Evolutionary conservation across 1,139 yeast genomes (phyloP).

Genomic region (Taphrina communis): DNA sequence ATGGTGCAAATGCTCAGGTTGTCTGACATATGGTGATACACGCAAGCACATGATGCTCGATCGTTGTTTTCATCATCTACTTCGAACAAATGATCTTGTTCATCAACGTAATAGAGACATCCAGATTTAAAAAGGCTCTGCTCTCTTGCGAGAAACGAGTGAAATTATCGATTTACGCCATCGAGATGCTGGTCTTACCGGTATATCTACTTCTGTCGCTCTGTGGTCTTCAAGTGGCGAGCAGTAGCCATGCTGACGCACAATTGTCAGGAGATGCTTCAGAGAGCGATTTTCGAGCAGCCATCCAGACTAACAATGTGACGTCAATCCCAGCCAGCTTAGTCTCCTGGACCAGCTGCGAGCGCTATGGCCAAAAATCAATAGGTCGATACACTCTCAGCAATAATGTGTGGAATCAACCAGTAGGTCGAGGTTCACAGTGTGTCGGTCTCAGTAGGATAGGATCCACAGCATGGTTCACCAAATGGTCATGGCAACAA

Average conservation of each 20-base stretch:
- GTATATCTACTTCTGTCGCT: neutral
- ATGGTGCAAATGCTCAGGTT: too few species aligned
- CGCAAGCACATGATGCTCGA: too few species aligned
- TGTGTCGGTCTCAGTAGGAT: neutral
- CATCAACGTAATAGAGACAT: too few species aligned
- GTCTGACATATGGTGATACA: too few species aligned
- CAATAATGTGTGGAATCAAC: slow-evolving; percentile 20
- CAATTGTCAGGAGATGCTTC: neutral
- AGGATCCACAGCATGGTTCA: neutral
- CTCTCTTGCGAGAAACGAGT: neutral
- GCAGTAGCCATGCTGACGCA: neutral
- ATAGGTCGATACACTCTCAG: neutral
- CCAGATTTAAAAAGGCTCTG: neutral
- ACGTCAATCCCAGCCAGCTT: neutral
- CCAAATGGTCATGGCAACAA: slow-evolving; percentile 15
- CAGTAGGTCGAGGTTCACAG: slow-evolving; percentile 11
- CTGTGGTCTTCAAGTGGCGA: neutral
- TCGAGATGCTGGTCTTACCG: neutral
- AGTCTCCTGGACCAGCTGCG: neutral
- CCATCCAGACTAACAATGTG: neutral
- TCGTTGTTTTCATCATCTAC: too few species aligned
- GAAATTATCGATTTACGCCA: too few species aligned
- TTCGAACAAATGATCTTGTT: too few species aligned
- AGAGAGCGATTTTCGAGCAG: neutral
- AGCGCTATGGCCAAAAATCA: neutral